Conservation (phyloP, 495 filamentous ascomycete species). For the Aspergillus sclerotioniger region DNA sequence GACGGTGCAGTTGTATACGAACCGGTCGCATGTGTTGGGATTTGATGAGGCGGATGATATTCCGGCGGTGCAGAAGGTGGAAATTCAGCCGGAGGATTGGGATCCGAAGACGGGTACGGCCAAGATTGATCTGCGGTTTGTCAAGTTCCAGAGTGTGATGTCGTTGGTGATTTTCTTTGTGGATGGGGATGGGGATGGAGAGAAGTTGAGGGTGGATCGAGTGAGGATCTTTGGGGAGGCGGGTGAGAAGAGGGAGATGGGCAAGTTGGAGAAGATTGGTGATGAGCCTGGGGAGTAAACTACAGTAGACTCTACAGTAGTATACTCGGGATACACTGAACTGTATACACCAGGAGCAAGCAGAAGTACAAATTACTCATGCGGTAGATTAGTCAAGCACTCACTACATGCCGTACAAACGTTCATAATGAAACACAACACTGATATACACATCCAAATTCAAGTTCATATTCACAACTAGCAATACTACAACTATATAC, state of each 20-base stretch:
- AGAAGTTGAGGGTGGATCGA: conserved; percentile 84
- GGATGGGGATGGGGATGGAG: conserved; percentile 79
- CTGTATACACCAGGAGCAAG: neutral
- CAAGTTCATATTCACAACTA: neutral
- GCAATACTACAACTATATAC: neutral
- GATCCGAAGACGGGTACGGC: conserved; percentile 80
- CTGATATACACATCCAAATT: no score
- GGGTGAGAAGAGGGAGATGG: conserved; percentile 90
- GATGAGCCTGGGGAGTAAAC: conserved; percentile 67
- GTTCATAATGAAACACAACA: no score
- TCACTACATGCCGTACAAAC: neutral
- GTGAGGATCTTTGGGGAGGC: conserved; percentile 84
- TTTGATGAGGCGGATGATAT: conserved; percentile 95
- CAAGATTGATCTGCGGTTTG: conserved; percentile 79
- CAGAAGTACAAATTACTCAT: no score
- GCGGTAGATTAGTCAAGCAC: no score
- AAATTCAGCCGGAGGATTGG: conserved; percentile 76
- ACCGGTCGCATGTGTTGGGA: conserved; percentile 81
- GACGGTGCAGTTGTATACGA: conserved; percentile 79
- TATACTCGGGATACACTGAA: no score
- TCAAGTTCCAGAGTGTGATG: conserved; percentile 93
- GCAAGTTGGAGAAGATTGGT: conserved; percentile 93
- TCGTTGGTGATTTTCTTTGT: conserved; percentile 86
- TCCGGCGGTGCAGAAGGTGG: conserved; percentile 70
- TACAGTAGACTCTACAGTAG: no score